Percentiles rank a stretch among this genome's conserved stretches.
Conservation (phyloP, 768 basidiomycete species). For the Pulveroboletus sp. region DNA sequence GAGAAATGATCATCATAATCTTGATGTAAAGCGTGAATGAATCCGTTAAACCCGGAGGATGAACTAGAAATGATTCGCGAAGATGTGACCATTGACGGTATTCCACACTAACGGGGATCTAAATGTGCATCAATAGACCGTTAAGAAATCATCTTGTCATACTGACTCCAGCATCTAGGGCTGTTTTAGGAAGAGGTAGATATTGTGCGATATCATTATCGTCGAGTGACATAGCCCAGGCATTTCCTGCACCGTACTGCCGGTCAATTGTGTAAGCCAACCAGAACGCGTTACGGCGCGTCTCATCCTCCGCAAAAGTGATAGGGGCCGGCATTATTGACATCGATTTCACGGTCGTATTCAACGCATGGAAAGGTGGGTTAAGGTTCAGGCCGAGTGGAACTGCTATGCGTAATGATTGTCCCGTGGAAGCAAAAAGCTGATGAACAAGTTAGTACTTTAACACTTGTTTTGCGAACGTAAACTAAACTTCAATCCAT, state of each 20-base stretch:
- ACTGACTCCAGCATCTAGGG: constrained; percentile 61
- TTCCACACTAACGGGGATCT: constrained; percentile 48
- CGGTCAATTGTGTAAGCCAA: constrained; percentile 68
- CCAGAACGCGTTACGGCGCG: constrained; percentile 72
- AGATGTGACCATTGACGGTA: constrained; percentile 70
- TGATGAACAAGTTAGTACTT: constrained; percentile 24
- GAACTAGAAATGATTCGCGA: constrained; percentile 54
- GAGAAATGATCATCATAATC: constrained; percentile 59
- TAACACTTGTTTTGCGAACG: neutral
- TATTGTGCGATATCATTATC: constrained; percentile 74
- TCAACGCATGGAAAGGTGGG: constrained; percentile 63
- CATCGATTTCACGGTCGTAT: constrained; percentile 53
- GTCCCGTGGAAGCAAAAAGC: constrained; percentile 60
- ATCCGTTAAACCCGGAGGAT: constrained; percentile 63
- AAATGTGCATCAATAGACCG: constrained; percentile 6
- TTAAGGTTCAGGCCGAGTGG: constrained; percentile 72
- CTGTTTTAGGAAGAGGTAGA: constrained; percentile 58
- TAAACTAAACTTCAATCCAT: constrained; percentile 64
- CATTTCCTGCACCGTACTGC: constrained; percentile 63
- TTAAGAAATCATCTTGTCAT: neutral
- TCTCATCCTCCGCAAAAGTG: constrained; percentile 67
- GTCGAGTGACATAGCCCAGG: constrained; percentile 69
- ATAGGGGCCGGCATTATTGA: constrained; percentile 60
- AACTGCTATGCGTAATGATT: constrained; percentile 54
- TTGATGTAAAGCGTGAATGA: constrained; percentile 74